These are phyloP conservation scores for Garcia nutans DNA, from an alignment of 345 rosid genomes.

Conservation along the genomic window DNA sequence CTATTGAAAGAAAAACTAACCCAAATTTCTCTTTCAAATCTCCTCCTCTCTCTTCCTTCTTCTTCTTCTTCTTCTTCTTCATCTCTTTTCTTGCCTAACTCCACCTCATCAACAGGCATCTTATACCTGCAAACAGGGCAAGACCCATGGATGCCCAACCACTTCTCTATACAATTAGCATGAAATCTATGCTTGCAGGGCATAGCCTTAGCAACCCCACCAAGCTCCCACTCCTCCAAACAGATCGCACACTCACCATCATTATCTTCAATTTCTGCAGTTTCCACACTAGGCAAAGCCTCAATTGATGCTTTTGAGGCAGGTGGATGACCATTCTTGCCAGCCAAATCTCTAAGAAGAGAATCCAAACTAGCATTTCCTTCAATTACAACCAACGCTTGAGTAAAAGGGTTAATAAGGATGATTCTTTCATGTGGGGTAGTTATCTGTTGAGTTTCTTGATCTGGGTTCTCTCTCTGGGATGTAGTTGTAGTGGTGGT, in stretches of 20 bases:
- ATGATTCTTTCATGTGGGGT: conserved; percentile 50
- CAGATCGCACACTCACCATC: conserved; percentile 64
- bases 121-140: conserved; percentile 84
- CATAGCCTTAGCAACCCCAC: conserved; percentile 62
- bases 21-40: conserved; percentile 51
- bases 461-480: conserved; percentile 33
- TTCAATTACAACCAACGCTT: conserved; percentile 62
- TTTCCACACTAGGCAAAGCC: conserved; percentile 51
- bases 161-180: conserved; percentile 62
- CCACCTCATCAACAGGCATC: conserved; percentile 70
- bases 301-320: conserved; percentile 75
- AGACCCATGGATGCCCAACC: conserved; percentile 72
- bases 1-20: conserved; percentile 49
- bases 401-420: conserved; percentile 63
- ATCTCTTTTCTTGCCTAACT: conserved; percentile 32
- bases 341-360: conserved; percentile 34
- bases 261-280: conserved; percentile 32
- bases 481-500: background rate
- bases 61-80: conserved; percentile 21
- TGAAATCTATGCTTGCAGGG: conserved; percentile 82
- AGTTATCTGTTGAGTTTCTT: conserved; percentile 11
- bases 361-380: conserved; percentile 43
- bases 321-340: conserved; percentile 60
- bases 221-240: conserved; percentile 54
- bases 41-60: conserved; percentile 20